phyloP scores from a whole-genome alignment of 441 rosid species.

The Corymbia citriodora region DNA sequence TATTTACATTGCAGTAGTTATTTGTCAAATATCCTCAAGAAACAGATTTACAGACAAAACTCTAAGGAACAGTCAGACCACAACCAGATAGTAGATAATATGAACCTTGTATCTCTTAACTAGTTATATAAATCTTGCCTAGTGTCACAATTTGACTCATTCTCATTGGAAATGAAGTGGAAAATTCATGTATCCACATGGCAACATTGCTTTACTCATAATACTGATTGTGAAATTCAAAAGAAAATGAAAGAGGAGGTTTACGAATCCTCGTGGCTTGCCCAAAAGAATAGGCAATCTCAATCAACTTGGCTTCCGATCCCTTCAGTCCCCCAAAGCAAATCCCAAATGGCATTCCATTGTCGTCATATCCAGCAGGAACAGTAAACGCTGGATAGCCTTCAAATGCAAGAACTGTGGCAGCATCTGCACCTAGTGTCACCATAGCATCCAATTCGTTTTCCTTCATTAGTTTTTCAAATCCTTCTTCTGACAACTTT shows the following conservation, averaged over 20 bases:
- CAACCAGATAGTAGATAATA: background rate
- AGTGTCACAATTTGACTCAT: background rate
- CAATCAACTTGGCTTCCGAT: slow-evolving; percentile 37
- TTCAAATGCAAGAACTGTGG: slow-evolving; percentile 29
- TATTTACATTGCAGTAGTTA: background rate
- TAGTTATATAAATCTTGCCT: background rate
- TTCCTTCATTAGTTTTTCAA: slow-evolving; percentile 31
- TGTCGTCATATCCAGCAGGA: slow-evolving; percentile 30
- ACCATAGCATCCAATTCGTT: slow-evolving; percentile 37
- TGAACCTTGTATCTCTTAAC: background rate
- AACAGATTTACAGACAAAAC: background rate
- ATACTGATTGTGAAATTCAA: background rate
- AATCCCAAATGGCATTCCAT: slow-evolving; percentile 41
- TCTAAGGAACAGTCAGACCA: background rate
- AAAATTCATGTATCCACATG: background rate
- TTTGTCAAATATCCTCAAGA: background rate
- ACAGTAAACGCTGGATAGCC: slow-evolving; percentile 41
- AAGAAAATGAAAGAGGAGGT: slow-evolving; percentile 14
- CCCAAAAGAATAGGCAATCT: slow-evolving; percentile 40
- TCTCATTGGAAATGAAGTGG: background rate
- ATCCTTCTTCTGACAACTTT: slow-evolving; percentile 27
- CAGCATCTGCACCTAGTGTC: slow-evolving; percentile 13
- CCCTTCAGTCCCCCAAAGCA: slow-evolving; percentile 43
- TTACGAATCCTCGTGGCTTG: slow-evolving; percentile 24
- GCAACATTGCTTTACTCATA: background rate